Conservation (phyloP, 2,329 filamentous ascomycete genomes). For the Calonectria fujianensis region DNA sequence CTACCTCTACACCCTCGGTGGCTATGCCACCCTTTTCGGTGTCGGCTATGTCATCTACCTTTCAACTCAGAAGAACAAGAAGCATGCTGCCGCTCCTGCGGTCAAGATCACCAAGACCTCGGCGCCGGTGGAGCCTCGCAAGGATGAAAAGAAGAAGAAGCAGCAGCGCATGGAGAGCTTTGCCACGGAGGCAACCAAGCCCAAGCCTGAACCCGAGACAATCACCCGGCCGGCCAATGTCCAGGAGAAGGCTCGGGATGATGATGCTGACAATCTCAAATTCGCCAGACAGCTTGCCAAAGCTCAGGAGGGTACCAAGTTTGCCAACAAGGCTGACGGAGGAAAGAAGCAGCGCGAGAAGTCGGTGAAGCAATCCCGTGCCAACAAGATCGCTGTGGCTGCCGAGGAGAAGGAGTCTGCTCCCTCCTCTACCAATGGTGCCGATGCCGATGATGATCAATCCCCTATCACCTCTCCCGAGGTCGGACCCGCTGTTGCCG, state of each 20-base stretch:
- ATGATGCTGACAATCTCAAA: slow-evolving; percentile 81
- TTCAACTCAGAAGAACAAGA: slow-evolving; percentile 60
- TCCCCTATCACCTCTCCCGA: slow-evolving; percentile 82
- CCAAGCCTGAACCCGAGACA: slow-evolving; percentile 60
- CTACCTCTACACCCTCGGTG: slow-evolving; percentile 61
- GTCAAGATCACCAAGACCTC: slow-evolving; percentile 57
- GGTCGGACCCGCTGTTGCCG: slow-evolving; percentile 73
- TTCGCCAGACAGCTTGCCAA: slow-evolving; percentile 85
- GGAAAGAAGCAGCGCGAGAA: slow-evolving; percentile 81
- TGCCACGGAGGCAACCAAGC: slow-evolving; percentile 63
- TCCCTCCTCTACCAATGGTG: slow-evolving; percentile 80
- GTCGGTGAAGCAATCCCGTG: slow-evolving; percentile 82
- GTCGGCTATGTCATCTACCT: slow-evolving; percentile 61
- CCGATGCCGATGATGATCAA: slow-evolving; percentile 87
- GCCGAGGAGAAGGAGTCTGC: slow-evolving; percentile 66
- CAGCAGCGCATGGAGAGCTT: slow-evolving; percentile 68
- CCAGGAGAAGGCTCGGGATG: slow-evolving; percentile 68
- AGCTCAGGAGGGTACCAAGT: slow-evolving; percentile 81
- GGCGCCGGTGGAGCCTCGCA: slow-evolving; percentile 58
- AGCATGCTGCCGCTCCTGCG: slow-evolving; percentile 53
- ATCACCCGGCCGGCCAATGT: slow-evolving; percentile 55
- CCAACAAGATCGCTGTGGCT: slow-evolving; percentile 69
- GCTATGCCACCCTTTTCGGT: slow-evolving; percentile 61
- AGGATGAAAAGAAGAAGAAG: slow-evolving; percentile 67
- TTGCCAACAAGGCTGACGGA: slow-evolving; percentile 71